Percentiles rank a stretch among this genome's conserved stretches.
Conservation (phyloP, 2,329 filamentous ascomycete genomes). For the Colletotrichum aenigma region DNA sequence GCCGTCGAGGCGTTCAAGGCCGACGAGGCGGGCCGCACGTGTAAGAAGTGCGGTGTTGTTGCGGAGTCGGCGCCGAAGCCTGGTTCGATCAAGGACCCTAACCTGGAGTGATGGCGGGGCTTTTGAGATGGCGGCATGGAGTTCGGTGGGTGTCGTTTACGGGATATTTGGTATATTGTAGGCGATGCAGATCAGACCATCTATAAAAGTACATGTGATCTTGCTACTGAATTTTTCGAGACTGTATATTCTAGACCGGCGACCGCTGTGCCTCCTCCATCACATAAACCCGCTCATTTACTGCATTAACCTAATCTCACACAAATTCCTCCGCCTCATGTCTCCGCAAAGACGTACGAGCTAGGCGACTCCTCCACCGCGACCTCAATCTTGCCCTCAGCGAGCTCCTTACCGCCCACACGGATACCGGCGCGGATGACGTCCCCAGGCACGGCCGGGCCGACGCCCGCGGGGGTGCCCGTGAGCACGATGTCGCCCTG, state of each 20-base stretch:
- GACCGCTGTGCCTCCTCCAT: background rate
- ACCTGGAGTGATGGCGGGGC: constrained; percentile 40
- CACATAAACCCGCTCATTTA: background rate
- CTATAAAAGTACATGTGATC: constrained; percentile 10
- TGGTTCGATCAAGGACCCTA: constrained; percentile 65
- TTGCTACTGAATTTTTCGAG: background rate
- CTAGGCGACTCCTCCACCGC: constrained; percentile 79
- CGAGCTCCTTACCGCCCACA: constrained; percentile 80
- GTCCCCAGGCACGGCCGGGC: constrained; percentile 83
- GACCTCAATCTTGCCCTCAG: constrained; percentile 85
- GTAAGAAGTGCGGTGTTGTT: constrained; percentile 75
- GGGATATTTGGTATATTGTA: background rate
- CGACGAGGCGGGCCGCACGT: constrained; percentile 71
- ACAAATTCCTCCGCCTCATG: constrained; percentile 43
- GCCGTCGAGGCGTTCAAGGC: constrained; percentile 83
- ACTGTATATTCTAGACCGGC: background rate
- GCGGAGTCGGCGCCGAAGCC: constrained; percentile 72
- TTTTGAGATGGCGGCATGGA: too few relatives aligned
- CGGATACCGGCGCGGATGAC: constrained; percentile 83
- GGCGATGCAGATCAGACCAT: constrained; percentile 5
- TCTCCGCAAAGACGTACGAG: constrained; percentile 78
- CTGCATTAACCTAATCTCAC: background rate
- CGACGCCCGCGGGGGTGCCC: constrained; percentile 97
- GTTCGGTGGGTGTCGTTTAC: background rate
- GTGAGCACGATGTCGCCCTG: constrained; percentile 92